A percentile compares a stretch with the other conserved stretches of the same genome.
Evolutionary conservation across 139 green algal genomes (phyloP).

Genomic region (Asterochloris sp.): DNA sequence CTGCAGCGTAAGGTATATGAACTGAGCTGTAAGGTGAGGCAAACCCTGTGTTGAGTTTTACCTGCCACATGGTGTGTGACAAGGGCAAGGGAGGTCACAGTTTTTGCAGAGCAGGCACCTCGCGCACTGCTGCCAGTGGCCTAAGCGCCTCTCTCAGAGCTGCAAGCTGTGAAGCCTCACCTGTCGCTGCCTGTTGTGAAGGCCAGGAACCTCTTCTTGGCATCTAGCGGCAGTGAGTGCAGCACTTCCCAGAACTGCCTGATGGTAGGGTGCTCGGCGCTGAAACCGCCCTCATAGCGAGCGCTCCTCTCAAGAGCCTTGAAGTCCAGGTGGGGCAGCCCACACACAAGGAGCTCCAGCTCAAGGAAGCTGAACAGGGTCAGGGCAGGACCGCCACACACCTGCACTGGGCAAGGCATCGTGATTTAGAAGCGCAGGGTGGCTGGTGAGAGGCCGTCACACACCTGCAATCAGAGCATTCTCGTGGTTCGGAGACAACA

Average conservation of each 20-base stretch:
- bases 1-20: not conserved
- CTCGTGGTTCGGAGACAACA: too few relatives aligned
- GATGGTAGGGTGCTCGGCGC: slow-evolving; percentile 28
- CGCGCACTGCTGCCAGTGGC: too few relatives aligned
- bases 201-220: slow-evolving; percentile 40
- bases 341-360: slow-evolving; percentile 81
- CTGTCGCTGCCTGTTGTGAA: slow-evolving; percentile 47
- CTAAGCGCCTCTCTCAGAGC: not conserved
- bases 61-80: too few relatives aligned
- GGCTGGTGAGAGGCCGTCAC: too few relatives aligned
- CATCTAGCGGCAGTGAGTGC: slow-evolving; percentile 31
- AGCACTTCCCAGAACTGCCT: slow-evolving; percentile 57
- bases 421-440: not conserved
- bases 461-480: too few relatives aligned
- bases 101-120: too few relatives aligned
- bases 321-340: slow-evolving; percentile 78
- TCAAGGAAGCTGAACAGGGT: slow-evolving; percentile 64
- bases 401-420: slow-evolving; percentile 12
- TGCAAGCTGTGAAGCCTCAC: not conserved
- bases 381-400: slow-evolving; percentile 56
- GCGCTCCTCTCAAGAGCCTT: slow-evolving; percentile 49
- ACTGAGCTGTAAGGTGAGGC: too few relatives aligned
- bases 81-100: too few relatives aligned
- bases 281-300: slow-evolving; percentile 65
- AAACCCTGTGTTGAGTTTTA: too few relatives aligned